Base-by-base conservation (phyloP, 2,329 filamentous ascomycete species). In the Microcyclosporella mali region DNA sequence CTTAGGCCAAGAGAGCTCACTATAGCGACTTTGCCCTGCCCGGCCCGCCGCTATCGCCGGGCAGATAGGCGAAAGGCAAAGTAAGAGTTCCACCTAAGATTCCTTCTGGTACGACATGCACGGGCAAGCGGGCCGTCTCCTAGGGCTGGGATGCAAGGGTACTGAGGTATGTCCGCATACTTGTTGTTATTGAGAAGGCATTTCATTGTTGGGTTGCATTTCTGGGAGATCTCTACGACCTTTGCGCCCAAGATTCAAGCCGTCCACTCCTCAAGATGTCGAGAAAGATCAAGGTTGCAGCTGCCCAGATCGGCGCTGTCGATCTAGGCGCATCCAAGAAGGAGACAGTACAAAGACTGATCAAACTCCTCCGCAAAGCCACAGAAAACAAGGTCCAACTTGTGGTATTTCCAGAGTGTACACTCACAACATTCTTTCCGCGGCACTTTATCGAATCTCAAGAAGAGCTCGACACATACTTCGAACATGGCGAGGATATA, bases 381-480 rank as follows among this genome's bases (percentile, higher is more conserved):
- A 64, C 68, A 1, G 41, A 59, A 2, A 57, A 71, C 41, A 65
- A 66, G 12, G 73, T 71, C 32, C 65, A 72, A 47, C 58, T 78
- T 1, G 68, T 77, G 8, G 67, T 77, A 21, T 78, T 71, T 49
- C 75, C 74, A 1, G 75, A 78, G 57, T 64, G 68, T n/a, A 70
- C 74, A 9, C 66, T 78, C 10, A 77, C 74, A 1, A 78, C 74
- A 1, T 78, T 79, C 65, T 78, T 78, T 55, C 74, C 75, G 0
- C 68, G 72, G 4, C 68, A 73, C 50, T 58, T 76, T 33, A 51
- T 59, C 45, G 37, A 49, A 31, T 47, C 51, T 6, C 48, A 50
- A 28, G 57, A 66, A 7, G 66, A 73, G 31, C 59, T 77, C 10
- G 70, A 71, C 35, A 51, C 55, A 6, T 76, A 70, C 60, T 78